Evolutionary conservation across 192 early-diverging fungal species (phyloP).

Genomic region (Funneliformis mosseae): DNA sequence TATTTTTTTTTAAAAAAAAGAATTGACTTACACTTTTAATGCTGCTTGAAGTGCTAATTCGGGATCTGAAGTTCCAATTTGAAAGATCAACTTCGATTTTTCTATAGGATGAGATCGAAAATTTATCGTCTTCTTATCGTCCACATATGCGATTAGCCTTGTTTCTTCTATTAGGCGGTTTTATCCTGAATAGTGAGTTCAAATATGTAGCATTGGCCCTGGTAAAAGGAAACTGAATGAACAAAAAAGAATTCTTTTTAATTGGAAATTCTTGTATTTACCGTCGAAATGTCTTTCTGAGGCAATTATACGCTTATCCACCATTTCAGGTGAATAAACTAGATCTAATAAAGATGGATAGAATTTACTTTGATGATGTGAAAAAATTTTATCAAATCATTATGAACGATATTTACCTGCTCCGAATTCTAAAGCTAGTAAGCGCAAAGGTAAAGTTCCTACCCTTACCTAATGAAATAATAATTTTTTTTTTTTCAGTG

Average conservation of each 20-base stretch:
- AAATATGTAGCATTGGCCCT: not conserved
- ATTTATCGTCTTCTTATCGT: constrained; percentile 58
- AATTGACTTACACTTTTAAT: constrained; percentile 62
- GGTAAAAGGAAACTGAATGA: not conserved
- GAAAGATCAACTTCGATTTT: constrained; percentile 79
- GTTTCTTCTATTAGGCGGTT: constrained; percentile 45
- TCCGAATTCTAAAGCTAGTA: constrained; percentile 83
- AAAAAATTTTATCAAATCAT: too few relatives aligned
- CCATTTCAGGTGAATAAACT: constrained; percentile 87
- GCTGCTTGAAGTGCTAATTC: constrained; percentile 88
- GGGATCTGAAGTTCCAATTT: constrained; percentile 89
- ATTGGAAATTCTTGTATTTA: constrained; percentile 38
- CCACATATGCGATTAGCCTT: constrained; percentile 76
- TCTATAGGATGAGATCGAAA: constrained; percentile 82
- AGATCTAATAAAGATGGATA: constrained; percentile 56
- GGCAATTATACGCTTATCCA: constrained; percentile 84
- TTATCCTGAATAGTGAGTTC: not conserved
- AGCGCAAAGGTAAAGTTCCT: constrained; percentile 87
- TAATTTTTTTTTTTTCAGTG: not conserved
- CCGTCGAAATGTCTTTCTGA: constrained; percentile 75
- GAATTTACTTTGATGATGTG: not conserved
- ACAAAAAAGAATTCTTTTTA: constrained; percentile 1
- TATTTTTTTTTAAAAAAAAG: constrained; percentile 23
- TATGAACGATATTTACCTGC: constrained; percentile 59
- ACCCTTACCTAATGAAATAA: constrained; percentile 60